Evolutionary conservation across 1,284 basidiomycete genomes (phyloP), one percentile per base, ranked within the genome.

Genomic region (Sanghuangporus baumii): DNA sequence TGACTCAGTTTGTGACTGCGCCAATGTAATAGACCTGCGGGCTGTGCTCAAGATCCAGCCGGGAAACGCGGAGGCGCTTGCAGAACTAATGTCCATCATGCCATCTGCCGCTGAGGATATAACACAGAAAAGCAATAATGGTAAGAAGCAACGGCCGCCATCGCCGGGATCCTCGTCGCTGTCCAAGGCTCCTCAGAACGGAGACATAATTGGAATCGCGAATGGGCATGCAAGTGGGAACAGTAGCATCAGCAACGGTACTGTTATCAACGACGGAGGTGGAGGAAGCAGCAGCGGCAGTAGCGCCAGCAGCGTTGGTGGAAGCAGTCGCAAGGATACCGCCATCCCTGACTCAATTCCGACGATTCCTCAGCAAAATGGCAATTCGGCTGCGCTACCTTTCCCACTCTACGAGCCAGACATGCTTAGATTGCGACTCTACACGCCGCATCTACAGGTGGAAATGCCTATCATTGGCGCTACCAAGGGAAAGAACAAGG

Each of bases 21-120:
- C n/a, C 11, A 38, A 12, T 31, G 36, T 34, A n/a, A 52, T 54
- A 87, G 87, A 89, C 70, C 71, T 88, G 3, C 81, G 84, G 11
- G 77, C 81, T 1, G 79, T 84, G 8, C 73, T 89, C 18, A 78
- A 75, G 63, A 69, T 87, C 3, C 87, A 88, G 62, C 85, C 87
- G 0, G 75, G 74, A 6, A 88, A 86, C 67, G 64, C 71, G 0
- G 86, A 88, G 69, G 87, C 85, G 0, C 65, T 81, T 9, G 73
- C 77, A 20, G 86, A 87, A 68, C 73, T 89, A 4, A 67, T 73
- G 6, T 70, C 77, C 0, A 67, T 86, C 1, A 66, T 79, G 43
- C 76, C 79, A 12, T 69, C 71, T 16, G 66, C 68, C 16, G 55
- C 60, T 26, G 51, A 41, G 41, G 60, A 55, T 31, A 46, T 58